Conservation (phyloP, 371 early-diverging fungal species). For the Zancudomyces culisetae region DNA sequence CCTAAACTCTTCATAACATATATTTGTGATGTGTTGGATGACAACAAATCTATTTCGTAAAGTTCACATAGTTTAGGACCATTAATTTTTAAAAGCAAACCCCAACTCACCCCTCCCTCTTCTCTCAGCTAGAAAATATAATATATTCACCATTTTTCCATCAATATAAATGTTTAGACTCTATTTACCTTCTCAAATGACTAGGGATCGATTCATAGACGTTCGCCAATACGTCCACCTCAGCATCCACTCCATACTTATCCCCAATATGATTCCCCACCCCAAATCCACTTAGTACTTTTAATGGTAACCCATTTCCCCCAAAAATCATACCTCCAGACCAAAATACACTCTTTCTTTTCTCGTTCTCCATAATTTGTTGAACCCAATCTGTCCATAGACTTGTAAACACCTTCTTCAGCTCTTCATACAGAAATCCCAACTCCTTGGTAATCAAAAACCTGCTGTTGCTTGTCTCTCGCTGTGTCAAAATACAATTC, state of each 20-base stretch:
- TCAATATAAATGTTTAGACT: neutral
- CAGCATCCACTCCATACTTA: neutral
- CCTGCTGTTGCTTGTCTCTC: neutral
- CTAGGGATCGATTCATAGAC: neutral
- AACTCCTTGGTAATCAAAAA: slow-evolving; percentile 1
- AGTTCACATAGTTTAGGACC: no score
- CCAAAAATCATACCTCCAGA: neutral
- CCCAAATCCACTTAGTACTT: neutral
- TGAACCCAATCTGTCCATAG: slow-evolving; percentile 1
- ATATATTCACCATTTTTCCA: neutral
- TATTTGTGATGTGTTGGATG: neutral
- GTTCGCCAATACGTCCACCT: neutral
- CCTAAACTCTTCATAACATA: neutral
- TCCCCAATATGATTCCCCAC: neutral
- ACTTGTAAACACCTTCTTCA: neutral
- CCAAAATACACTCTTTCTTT: neutral
- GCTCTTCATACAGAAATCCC: neutral
- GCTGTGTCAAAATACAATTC: neutral
- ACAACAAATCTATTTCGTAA: neutral
- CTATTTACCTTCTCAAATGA: slow-evolving; percentile 1
- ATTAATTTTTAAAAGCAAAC: neutral
- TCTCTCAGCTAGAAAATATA: no score
- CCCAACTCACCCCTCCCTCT: no score
- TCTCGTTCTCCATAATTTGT: neutral
- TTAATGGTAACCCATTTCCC: neutral